Conservation (phyloP, 2,329 filamentous ascomycete species). For the Trichophyton benhamiae region DNA sequence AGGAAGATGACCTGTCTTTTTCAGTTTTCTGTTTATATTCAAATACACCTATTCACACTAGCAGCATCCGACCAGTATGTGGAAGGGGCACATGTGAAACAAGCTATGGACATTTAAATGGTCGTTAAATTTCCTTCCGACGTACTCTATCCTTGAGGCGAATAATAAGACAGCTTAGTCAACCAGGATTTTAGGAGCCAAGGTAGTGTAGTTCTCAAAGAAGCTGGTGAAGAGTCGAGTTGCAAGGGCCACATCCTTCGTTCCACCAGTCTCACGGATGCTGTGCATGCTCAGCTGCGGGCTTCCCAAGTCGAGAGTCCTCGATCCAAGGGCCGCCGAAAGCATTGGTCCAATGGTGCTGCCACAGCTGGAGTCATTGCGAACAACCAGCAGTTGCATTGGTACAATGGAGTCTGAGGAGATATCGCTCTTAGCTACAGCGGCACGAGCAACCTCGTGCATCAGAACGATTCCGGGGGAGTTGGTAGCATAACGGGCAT, state of each 20-base stretch:
- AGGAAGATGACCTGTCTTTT: neutral
- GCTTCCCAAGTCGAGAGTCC: slow-evolving; percentile 87
- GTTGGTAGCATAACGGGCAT: slow-evolving; percentile 93
- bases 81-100: neutral
- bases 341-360: slow-evolving; percentile 98
- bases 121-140: too few species aligned
- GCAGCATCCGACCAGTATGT: neutral
- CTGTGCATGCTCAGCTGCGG: slow-evolving; percentile 94
- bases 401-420: slow-evolving; percentile 53
- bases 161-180: slow-evolving; percentile 33
- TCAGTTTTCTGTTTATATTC: neutral
- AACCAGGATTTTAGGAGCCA: slow-evolving; percentile 73
- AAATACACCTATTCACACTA: neutral
- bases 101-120: neutral
- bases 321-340: slow-evolving; percentile 68
- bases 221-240: slow-evolving; percentile 80
- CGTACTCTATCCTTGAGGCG: too few species aligned
- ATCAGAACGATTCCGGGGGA: slow-evolving; percentile 86
- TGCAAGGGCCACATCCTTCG: slow-evolving; percentile 74
- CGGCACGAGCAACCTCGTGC: slow-evolving; percentile 61
- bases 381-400: slow-evolving; percentile 87
- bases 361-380: slow-evolving; percentile 88
- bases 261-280: slow-evolving; percentile 83
- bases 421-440: slow-evolving; percentile 34
- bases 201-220: slow-evolving; percentile 67